Percentiles rank a stretch among this genome's conserved stretches.
phyloP scores from a whole-genome alignment of 2,329 filamentous ascomycete species.

The Penicillium brevicompactum region DNA sequence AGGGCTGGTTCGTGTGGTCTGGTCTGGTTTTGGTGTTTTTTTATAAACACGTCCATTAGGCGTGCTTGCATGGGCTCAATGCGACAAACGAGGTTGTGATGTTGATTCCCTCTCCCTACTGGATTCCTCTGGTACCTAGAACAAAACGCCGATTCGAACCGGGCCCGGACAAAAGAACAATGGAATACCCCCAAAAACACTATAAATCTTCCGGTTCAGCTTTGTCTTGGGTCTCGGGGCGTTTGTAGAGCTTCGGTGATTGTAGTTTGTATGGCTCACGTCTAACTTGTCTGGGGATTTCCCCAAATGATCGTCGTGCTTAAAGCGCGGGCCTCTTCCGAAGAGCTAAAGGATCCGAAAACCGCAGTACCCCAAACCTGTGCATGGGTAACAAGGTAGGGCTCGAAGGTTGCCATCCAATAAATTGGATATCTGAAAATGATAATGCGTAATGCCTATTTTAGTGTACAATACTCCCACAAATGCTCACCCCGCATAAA shows the following conservation, averaged over 20 bases:
- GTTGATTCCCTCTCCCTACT: conserved; percentile 21
- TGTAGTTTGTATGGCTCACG: conserved; percentile 5
- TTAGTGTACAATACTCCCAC: background rate
- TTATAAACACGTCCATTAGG: conserved; percentile 27
- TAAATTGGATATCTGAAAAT: background rate
- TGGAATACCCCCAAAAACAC: conserved; percentile 31
- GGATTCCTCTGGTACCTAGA: conserved; percentile 18
- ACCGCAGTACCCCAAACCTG: no score
- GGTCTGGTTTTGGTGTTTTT: conserved; percentile 32
- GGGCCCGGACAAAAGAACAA: conserved; percentile 29
- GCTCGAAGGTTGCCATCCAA: background rate
- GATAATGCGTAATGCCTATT: background rate
- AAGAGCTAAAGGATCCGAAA: no score
- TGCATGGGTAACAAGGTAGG: no score
- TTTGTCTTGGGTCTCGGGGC: conserved; percentile 16
- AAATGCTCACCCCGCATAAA: background rate
- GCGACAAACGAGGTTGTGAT: conserved; percentile 37
- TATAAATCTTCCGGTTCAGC: conserved; percentile 31
- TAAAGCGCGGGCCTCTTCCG: no score
- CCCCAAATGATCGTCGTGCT: background rate
- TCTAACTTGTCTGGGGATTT: background rate
- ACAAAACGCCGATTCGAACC: conserved; percentile 17
- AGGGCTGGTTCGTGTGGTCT: conserved; percentile 28
- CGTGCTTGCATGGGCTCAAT: conserved; percentile 35
- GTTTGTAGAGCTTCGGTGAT: conserved; percentile 9